These are phyloP conservation scores for Neofusicoccum parvum DNA, from an alignment of 2,329 filamentous ascomycete genomes.

Conservation along the genomic window DNA sequence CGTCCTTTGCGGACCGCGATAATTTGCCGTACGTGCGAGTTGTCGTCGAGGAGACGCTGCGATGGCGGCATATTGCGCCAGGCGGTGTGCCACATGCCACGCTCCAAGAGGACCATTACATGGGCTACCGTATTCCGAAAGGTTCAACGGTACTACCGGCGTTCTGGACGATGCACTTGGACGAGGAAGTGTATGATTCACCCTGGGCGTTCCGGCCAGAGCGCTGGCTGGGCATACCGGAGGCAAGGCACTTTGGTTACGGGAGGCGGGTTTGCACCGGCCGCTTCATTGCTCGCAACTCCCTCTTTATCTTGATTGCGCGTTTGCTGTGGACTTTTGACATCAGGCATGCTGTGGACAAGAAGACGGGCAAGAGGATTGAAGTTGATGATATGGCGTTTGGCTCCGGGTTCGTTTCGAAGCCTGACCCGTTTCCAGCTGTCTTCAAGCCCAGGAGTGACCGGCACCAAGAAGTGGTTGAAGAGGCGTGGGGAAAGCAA, in stretches of 20 bases:
- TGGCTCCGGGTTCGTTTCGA: constrained; percentile 27
- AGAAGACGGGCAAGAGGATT: constrained; percentile 17
- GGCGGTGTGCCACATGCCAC: constrained; percentile 48
- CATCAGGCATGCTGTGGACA: constrained; percentile 33
- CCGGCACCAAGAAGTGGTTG: constrained; percentile 26
- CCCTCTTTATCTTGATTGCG: constrained; percentile 52
- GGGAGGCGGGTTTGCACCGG: constrained; percentile 51
- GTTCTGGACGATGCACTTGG: constrained; percentile 29
- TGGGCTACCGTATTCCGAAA: constrained; percentile 51
- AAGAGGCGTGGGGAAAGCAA: constrained; percentile 24
- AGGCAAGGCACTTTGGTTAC: constrained; percentile 45
- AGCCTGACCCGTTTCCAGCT: constrained; percentile 32
- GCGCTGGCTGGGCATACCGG: constrained; percentile 32
- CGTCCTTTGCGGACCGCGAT: constrained; percentile 28
- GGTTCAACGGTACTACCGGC: constrained; percentile 43
- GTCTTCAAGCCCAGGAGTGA: constrained; percentile 30
- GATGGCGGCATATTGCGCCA: constrained; percentile 41
- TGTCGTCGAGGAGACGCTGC: constrained; percentile 31
- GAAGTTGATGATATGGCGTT: constrained; percentile 30
- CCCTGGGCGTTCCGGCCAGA: constrained; percentile 40
- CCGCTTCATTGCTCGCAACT: constrained; percentile 34
- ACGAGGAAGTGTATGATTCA: constrained; percentile 29
- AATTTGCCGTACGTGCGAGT: constrained; percentile 33
- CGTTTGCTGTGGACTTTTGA: constrained; percentile 56
- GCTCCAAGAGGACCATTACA: constrained; percentile 50